Evolutionary conservation across 2,329 filamentous ascomycete species (phyloP).

Genomic region (Chaetomium olivaceum): DNA sequence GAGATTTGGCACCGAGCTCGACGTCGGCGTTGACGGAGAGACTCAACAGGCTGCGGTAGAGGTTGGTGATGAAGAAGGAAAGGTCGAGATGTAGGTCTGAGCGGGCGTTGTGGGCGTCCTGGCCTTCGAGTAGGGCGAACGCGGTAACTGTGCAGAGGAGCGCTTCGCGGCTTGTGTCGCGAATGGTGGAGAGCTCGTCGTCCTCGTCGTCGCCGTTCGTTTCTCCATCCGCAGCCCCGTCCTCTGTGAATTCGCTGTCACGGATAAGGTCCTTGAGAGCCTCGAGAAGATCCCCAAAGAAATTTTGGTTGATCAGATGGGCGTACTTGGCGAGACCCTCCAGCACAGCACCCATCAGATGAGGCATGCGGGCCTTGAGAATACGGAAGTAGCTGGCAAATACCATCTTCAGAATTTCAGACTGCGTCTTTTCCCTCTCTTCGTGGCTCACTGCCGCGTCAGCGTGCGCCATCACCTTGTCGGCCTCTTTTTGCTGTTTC

Average conservation of each 20-base stretch:
- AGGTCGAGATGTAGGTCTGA: conserved; percentile 83
- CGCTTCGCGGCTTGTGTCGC: conserved; percentile 81
- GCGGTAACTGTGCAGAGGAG: conserved; percentile 95
- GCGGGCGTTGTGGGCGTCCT: conserved; percentile 85
- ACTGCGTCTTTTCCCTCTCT: conserved; percentile 89
- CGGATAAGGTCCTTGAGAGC: conserved; percentile 90
- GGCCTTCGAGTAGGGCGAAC: conserved; percentile 91
- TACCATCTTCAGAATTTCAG: conserved; percentile 92
- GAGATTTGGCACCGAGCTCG: conserved; percentile 73
- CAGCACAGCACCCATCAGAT: conserved; percentile 94
- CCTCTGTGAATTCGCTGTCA: conserved; percentile 63
- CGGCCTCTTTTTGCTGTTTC: conserved; percentile 82
- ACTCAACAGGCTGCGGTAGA: conserved; percentile 81
- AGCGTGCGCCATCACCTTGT: conserved; percentile 91
- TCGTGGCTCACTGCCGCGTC: conserved; percentile 91
- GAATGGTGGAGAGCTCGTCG: conserved; percentile 51
- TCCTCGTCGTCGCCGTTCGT: conserved; percentile 50
- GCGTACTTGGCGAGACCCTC: conserved; percentile 93
- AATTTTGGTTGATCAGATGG: conserved; percentile 97
- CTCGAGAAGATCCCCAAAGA: conserved; percentile 95
- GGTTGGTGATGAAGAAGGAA: conserved; percentile 90
- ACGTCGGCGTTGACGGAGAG: conserved; percentile 82
- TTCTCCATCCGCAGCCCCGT: conserved; percentile 47
- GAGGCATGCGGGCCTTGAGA: conserved; percentile 75
- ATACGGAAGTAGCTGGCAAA: conserved; percentile 96